A percentile compares a stretch with the other conserved stretches of the same genome.
phyloP scores from a whole-genome alignment of 2,329 filamentous ascomycete species.

The Piedraia hortae region DNA sequence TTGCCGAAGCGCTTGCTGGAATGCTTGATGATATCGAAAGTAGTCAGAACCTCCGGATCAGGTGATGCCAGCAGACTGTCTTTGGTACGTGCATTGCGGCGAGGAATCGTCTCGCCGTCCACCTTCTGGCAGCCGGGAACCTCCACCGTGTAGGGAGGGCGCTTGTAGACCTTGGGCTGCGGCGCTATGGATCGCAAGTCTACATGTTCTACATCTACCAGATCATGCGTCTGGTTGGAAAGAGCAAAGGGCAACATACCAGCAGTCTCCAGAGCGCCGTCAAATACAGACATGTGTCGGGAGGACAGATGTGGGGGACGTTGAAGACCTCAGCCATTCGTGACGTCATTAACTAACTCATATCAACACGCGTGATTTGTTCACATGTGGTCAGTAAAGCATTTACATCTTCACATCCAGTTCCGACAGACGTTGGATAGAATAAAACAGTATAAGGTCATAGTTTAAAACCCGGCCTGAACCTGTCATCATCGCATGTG shows the following conservation, averaged over 20 bases:
- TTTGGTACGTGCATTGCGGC: slow-evolving; percentile 43
- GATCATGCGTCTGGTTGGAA: slow-evolving; percentile 2
- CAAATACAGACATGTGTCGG: slow-evolving; percentile 1
- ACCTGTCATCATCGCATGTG: no score
- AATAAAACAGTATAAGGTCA: no score
- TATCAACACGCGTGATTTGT: no score
- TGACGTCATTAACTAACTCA: no score
- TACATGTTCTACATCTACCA: no score
- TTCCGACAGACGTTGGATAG: no score
- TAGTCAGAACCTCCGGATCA: slow-evolving; percentile 41
- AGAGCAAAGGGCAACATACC: slow-evolving; percentile 2
- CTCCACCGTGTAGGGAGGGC: slow-evolving; percentile 50
- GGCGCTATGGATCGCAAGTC: slow-evolving; percentile 22
- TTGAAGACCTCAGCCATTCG: no score
- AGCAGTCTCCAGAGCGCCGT: slow-evolving; percentile 1
- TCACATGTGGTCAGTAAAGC: no score
- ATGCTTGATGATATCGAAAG: slow-evolving; percentile 51
- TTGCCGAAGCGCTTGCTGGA: slow-evolving; percentile 30
- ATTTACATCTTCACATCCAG: no score
- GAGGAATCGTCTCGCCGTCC: slow-evolving; percentile 60
- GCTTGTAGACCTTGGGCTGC: slow-evolving; percentile 25
- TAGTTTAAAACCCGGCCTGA: no score
- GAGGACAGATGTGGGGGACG: no score
- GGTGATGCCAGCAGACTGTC: slow-evolving; percentile 40
- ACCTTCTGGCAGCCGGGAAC: slow-evolving; percentile 38